Base-by-base conservation (phyloP, 345 rosid genomes). In the Linum trigynum region DNA sequence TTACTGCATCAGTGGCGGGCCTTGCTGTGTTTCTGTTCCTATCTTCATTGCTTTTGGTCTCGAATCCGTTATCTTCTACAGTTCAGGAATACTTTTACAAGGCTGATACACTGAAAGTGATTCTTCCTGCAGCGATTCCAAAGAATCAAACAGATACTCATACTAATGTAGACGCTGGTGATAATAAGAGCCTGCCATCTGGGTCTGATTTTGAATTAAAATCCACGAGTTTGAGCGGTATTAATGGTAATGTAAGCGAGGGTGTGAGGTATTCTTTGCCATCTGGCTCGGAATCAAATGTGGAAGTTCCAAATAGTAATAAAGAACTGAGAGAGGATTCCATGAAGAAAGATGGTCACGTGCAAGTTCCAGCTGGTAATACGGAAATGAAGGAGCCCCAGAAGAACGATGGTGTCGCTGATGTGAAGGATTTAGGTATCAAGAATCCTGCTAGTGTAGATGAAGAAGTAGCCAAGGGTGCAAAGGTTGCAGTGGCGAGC, bases 31-130 rank as follows among this genome's bases (percentile, higher is more conserved):
- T 89, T 76, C 69, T 89, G 77, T 39, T 87, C 64, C 67, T 87
- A 57, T 95, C 84, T 67, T 89, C 95, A n/a, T 73, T 75, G 80
- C 75, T 91, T 76, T 73, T 84, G 35, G 77, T 86, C 65, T 82
- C 87, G 1, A 69, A 74, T 66, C 97, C 95, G 0, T 71, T 83
- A 23, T 71, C 85, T 75, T 79, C 90, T 9, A 78, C 86, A 3
- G 72, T 86, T 38, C 78, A 72, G 55, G 81, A 80, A 6, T 80
- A 85, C 50, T 85, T 90, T 69, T 86, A 83, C n/a, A 82, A 86
- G 38, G 63, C 79, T 63, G 87, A 84, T 66, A 71, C 71, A 67
- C 65, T 71, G 38, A 70, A 69, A 41, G 74, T 69, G 48, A 55
- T 77, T 35, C 81, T 67, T 14, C 64, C 77, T 12, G 77, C 74